A percentile compares a stretch with the other conserved stretches of the same genome.
phyloP scores from a whole-genome alignment of 495 filamentous ascomycete species.

The Xylaria flabelliformis region DNA sequence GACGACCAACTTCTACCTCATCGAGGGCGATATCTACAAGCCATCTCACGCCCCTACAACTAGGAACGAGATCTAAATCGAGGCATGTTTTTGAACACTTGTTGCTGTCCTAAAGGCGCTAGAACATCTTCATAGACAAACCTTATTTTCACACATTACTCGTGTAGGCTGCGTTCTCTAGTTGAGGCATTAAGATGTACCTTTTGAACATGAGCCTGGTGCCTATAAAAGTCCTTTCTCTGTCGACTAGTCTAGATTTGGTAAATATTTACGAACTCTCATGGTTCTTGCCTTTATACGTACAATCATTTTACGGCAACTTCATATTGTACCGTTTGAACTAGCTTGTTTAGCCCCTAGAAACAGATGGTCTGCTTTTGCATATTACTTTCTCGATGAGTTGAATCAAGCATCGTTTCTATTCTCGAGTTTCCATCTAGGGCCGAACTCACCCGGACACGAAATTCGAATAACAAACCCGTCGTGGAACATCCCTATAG shows the following conservation, averaged over 20 bases:
- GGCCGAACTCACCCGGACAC: background rate
- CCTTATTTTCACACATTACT: background rate
- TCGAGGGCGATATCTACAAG: background rate
- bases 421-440: background rate
- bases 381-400: background rate
- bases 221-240: background rate
- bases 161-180: background rate
- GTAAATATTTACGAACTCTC: background rate
- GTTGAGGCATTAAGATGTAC: background rate
- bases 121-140: too few species aligned
- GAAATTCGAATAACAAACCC: background rate
- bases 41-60: background rate
- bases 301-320: background rate
- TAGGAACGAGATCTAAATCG: background rate
- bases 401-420: background rate
- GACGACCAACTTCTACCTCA: background rate
- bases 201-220: background rate
- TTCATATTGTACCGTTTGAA: background rate
- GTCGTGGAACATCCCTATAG: background rate
- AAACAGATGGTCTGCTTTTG: background rate
- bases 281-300: background rate
- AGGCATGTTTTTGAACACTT: too few species aligned
- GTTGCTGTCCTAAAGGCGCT: background rate
- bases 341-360: background rate
- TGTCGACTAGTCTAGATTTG: background rate